Evolutionary conservation across 2,329 filamentous ascomycete genomes (phyloP), one percentile per base, ranked within the genome.

Genomic region (Zymoseptoria pseudotritici): DNA sequence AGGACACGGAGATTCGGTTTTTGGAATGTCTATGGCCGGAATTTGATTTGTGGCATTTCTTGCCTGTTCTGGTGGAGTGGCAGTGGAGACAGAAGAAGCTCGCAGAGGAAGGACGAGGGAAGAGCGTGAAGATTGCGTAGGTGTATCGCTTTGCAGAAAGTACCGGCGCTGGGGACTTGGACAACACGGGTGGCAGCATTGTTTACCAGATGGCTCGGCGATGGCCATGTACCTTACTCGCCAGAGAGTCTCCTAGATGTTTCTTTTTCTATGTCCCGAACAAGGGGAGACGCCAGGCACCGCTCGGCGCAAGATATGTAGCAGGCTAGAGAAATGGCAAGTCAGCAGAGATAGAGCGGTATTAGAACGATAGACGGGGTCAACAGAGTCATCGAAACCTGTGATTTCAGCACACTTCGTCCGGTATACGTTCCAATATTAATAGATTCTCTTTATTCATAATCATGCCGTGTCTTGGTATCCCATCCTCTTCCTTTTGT

Each of bases 51-150:
- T 93, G 91, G 86, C 84, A 92, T 61, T 97, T 97, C 75, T 75
- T 99, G 19, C 94, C 93, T 8, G 92, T 99, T 21, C 77, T 99
- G 57, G 80, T 97, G 54, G 91, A 96, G 73, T 99, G 94, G 93
- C 86, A 88, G 67, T 84, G 86, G 77, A 79, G 83, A 66, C 75
- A 76, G 66, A 77, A 76, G 66, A 78, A 78, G 68, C 67, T 74
- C 46, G 69, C 73, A 42, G 67, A 68, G 53, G 60, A 63, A 42
- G 64, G 62, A 13, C 13, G 36, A n/a, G 36, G 36, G 36, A 46
- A 46, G 8, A 61, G 60, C 22, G 22, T 60, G 36, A 65, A 65
- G 56, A 50, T 24, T 20, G 61, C 60, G 26, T 62, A 53, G 56
- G 31, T 50, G 31, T 20, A 20, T 36, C 17, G 52, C 22, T 53